Evolutionary conservation across 768 basidiomycete species (phyloP).

Genomic region (Naganishia vishniacii): DNA sequence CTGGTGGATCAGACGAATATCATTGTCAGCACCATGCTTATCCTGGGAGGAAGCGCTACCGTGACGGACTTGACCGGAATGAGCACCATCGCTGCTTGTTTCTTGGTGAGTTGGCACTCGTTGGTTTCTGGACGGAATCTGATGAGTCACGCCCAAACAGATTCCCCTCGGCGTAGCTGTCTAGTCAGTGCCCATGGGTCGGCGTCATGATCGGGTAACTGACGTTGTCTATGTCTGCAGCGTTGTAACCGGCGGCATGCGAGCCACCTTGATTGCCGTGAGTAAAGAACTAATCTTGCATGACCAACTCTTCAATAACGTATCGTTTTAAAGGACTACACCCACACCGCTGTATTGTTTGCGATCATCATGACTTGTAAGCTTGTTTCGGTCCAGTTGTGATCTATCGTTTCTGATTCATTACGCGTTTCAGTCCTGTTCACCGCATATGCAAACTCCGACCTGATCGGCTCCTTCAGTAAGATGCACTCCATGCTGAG

Average conservation of each 20-base stretch:
- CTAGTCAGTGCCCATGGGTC: slow-evolving; percentile 56
- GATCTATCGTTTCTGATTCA: neutral
- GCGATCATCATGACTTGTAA: slow-evolving; percentile 70
- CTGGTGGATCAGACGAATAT: too few relatives aligned
- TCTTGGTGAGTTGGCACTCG: slow-evolving; percentile 56
- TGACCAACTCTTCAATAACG: too few relatives aligned
- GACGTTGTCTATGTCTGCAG: slow-evolving; percentile 23
- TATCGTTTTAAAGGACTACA: slow-evolving; percentile 53
- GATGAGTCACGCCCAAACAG: neutral
- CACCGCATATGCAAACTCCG: slow-evolving; percentile 72
- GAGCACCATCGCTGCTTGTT: slow-evolving; percentile 82
- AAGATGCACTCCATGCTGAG: slow-evolving; percentile 75
- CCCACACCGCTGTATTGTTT: slow-evolving; percentile 79
- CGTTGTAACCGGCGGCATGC: slow-evolving; percentile 48
- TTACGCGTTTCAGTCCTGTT: slow-evolving; percentile 1
- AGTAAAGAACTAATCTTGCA: too few relatives aligned
- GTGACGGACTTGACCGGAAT: slow-evolving; percentile 84
- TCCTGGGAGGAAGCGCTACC: slow-evolving; percentile 67
- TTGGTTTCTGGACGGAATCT: neutral
- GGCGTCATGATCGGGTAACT: slow-evolving; percentile 8
- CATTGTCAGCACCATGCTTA: slow-evolving; percentile 77
- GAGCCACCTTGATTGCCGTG: slow-evolving; percentile 42
- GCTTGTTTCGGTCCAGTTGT: slow-evolving; percentile 48
- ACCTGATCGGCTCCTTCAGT: slow-evolving; percentile 64
- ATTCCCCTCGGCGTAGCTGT: slow-evolving; percentile 74